A percentile compares a stretch with the other conserved stretches of the same genome.
phyloP scores from a whole-genome alignment of 352 stramenopile species.

The Phytophthora podocarpi region DNA sequence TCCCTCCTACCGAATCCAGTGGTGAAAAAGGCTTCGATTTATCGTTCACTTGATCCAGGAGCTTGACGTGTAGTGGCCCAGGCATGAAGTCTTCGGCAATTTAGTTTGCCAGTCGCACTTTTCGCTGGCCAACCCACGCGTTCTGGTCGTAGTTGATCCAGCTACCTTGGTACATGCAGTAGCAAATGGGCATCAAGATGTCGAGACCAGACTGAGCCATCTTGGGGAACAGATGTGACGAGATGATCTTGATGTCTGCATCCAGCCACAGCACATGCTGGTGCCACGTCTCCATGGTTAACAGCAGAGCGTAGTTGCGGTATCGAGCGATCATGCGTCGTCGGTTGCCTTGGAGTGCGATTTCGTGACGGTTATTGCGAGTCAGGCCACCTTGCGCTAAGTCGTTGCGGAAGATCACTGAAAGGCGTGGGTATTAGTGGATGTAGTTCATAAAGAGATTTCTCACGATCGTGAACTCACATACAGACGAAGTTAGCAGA shows the following conservation, averaged over 20 bases:
- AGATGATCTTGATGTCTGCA: constrained; percentile 39
- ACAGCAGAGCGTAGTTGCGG: constrained; percentile 46
- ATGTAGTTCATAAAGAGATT: constrained; percentile 22
- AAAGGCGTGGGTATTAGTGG: constrained; percentile 26
- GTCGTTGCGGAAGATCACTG: constrained; percentile 46
- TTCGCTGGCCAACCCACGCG: constrained; percentile 23
- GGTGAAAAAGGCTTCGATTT: constrained; percentile 21
- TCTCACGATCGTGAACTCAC: constrained; percentile 36
- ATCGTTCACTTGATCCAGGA: constrained; percentile 13
- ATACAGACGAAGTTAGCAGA: constrained; percentile 38
- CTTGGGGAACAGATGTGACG: constrained; percentile 25
- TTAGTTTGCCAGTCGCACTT: constrained; percentile 3
- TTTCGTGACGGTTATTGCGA: constrained; percentile 34
- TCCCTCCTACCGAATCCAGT: constrained; percentile 55
- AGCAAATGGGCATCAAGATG: constrained; percentile 24
- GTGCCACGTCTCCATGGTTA: constrained; percentile 43
- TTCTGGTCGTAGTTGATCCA: constrained; percentile 26
- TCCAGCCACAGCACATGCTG: constrained; percentile 55
- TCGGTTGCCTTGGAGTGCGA: constrained; percentile 30
- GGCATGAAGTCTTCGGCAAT: constrained; percentile 12
- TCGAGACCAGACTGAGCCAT: too few relatives aligned
- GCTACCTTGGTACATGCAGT: neutral
- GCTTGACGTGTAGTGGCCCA: constrained; percentile 10
- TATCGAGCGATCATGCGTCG: constrained; percentile 54
- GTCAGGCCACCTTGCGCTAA: constrained; percentile 28